These are phyloP conservation scores for Colletotrichum chrysophilum DNA, from an alignment of 2,329 filamentous ascomycete species.

Conservation along the genomic window DNA sequence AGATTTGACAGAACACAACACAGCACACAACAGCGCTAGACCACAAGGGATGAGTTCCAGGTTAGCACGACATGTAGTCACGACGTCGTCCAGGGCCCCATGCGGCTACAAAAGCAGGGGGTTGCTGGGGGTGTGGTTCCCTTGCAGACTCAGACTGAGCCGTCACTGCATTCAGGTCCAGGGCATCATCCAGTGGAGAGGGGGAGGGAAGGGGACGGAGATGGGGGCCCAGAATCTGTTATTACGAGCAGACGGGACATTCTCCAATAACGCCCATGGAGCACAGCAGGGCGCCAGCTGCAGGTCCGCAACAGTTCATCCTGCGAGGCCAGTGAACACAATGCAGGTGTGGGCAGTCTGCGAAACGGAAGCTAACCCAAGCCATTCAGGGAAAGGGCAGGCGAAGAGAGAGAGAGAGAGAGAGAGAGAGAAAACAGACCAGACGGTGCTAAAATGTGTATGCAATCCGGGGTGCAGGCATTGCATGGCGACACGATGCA, in stretches of 20 bases:
- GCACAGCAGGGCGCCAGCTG: not conserved
- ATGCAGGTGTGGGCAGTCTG: not conserved
- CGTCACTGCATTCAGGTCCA: not conserved
- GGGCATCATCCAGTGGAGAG: not conserved
- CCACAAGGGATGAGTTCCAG: not conserved
- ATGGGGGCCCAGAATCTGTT: not conserved
- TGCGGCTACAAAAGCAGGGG: constrained; percentile 13
- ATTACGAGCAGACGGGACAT: not conserved
- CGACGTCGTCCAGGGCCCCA: constrained; percentile 9
- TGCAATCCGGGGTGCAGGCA: not conserved
- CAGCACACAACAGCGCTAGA: not conserved
- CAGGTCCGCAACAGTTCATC: not conserved
- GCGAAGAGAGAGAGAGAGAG: not conserved
- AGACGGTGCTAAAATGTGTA: not conserved
- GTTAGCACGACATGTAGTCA: constrained; percentile 9
- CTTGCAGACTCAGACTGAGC: not conserved
- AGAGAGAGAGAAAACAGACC: not conserved
- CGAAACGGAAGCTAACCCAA: not conserved
- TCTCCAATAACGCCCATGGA: not conserved
- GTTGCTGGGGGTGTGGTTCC: not conserved
- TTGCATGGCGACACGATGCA: constrained; percentile 2
- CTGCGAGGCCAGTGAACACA: not conserved
- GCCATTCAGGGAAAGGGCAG: not conserved
- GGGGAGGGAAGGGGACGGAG: not conserved
- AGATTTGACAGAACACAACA: not conserved